Evolutionary conservation across 345 rosid species (phyloP).

Genomic region (Sisymbrium irio): DNA sequence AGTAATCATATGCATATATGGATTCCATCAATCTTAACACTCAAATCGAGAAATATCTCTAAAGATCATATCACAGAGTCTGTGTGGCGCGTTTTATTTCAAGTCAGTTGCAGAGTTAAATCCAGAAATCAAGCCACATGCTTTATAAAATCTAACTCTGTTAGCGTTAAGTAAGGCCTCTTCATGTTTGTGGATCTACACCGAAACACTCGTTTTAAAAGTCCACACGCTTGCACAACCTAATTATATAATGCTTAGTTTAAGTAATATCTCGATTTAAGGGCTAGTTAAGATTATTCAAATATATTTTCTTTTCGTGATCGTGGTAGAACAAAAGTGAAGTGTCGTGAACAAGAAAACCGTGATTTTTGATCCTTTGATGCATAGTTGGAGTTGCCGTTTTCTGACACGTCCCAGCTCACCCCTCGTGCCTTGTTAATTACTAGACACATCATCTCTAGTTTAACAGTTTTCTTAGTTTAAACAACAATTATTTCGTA

Average conservation of each 20-base stretch:
- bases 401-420: constrained; percentile 39
- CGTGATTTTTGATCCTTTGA: constrained; percentile 31
- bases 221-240: constrained; percentile 40
- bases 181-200: constrained; percentile 32
- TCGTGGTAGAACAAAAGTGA: constrained; percentile 24
- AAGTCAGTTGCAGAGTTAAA: constrained; percentile 17
- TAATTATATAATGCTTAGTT: constrained; percentile 19
- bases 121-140: constrained; percentile 31
- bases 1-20: not conserved
- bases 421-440: constrained; percentile 31
- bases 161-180: constrained; percentile 28
- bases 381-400: constrained; percentile 23
- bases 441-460: constrained; percentile 22
- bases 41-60: constrained; percentile 20
- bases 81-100: constrained; percentile 1
- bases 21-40: constrained; percentile 12
- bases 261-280: constrained; percentile 9
- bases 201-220: constrained; percentile 29
- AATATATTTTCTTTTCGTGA: not conserved
- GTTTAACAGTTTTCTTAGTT: not conserved
- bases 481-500: not conserved
- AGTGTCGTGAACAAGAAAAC: constrained; percentile 32
- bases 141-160: constrained; percentile 12
- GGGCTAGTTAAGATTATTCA: not conserved
- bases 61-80: constrained; percentile 16